Conservation (phyloP, 2,329 filamentous ascomycete species). For the Mycosphaerella sp. region DNA sequence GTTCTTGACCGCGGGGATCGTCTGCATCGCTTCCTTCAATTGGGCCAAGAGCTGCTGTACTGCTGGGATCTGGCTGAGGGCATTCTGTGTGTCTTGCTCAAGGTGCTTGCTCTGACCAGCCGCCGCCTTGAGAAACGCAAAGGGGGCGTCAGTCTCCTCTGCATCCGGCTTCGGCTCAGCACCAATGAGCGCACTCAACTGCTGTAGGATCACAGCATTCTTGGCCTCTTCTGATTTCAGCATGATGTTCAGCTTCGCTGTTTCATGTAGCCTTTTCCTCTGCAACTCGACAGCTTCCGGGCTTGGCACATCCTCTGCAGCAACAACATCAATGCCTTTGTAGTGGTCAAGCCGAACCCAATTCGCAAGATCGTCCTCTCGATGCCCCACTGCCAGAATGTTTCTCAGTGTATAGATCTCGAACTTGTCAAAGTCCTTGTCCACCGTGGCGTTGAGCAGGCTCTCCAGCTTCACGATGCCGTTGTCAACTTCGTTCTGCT, state of each 20-base stretch:
- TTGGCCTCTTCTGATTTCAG: conserved; percentile 63
- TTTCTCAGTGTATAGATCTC: conserved; percentile 83
- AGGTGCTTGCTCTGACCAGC: conserved; percentile 48
- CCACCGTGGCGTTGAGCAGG: conserved; percentile 45
- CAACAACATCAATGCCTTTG: conserved; percentile 46
- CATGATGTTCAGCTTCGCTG: conserved; percentile 64
- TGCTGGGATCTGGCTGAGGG: conserved; percentile 74
- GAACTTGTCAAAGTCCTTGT: conserved; percentile 48
- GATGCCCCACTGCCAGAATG: conserved; percentile 46
- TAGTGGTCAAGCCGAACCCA: conserved; percentile 86
- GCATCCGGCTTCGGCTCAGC: conserved; percentile 12
- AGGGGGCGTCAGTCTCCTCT: conserved; percentile 30
- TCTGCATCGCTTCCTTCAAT: conserved; percentile 40
- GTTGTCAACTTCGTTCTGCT: conserved; percentile 64
- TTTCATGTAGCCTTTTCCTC: conserved; percentile 68
- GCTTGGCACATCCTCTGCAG: conserved; percentile 46
- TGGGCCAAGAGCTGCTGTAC: conserved; percentile 64
- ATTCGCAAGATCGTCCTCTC: conserved; percentile 54
- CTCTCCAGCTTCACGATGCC: conserved; percentile 53
- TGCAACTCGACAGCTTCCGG: conserved; percentile 65
- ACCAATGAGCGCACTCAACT: conserved; percentile 56
- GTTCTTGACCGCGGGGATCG: conserved; percentile 30
- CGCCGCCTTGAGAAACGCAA: conserved; percentile 53
- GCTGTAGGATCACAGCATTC: conserved; percentile 64
- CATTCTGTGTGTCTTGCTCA: conserved; percentile 68